Evolutionary conservation across 2,329 filamentous ascomycete species (phyloP).

Genomic region (Pseudohalonectria lignicola): DNA sequence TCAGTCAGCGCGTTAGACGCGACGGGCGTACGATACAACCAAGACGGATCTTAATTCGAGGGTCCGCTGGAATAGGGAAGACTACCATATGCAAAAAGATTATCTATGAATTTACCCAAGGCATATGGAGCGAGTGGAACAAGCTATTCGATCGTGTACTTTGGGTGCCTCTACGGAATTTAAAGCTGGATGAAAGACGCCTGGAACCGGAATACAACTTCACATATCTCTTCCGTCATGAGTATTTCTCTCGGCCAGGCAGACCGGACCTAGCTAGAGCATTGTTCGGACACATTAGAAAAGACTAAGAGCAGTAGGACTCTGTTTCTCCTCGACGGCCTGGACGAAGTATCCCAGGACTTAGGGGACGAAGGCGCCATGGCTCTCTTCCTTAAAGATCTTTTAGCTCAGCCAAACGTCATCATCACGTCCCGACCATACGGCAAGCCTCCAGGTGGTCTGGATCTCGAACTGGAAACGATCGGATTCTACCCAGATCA

Average conservation of each 20-base stretch:
- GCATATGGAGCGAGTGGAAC: slow-evolving; percentile 13
- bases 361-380: slow-evolving; percentile 6
- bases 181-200: slow-evolving; percentile 17
- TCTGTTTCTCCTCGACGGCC: slow-evolving; percentile 29
- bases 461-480: slow-evolving; percentile 25
- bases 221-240: slow-evolving; percentile 13
- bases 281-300: slow-evolving; percentile 4
- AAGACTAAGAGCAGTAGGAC: slow-evolving; percentile 9
- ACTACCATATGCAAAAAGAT: slow-evolving; percentile 30
- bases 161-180: slow-evolving; percentile 25
- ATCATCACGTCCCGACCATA: slow-evolving; percentile 29
- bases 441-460: slow-evolving; percentile 3
- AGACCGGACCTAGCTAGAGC: slow-evolving; percentile 8
- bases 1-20: slow-evolving; percentile 11
- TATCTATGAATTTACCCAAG: slow-evolving; percentile 19
- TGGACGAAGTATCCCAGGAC: slow-evolving; percentile 26
- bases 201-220: slow-evolving; percentile 9
- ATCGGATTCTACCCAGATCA: slow-evolving; percentile 25
- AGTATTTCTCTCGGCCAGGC: slow-evolving; percentile 14
- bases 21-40: slow-evolving; percentile 4
- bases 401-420: slow-evolving; percentile 21
- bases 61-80: slow-evolving; percentile 25
- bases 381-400: slow-evolving; percentile 13
- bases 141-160: slow-evolving; percentile 24
- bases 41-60: slow-evolving; percentile 22